Evolutionary conservation across 441 rosid species (phyloP).

Genomic region (Breynia disticha): DNA sequence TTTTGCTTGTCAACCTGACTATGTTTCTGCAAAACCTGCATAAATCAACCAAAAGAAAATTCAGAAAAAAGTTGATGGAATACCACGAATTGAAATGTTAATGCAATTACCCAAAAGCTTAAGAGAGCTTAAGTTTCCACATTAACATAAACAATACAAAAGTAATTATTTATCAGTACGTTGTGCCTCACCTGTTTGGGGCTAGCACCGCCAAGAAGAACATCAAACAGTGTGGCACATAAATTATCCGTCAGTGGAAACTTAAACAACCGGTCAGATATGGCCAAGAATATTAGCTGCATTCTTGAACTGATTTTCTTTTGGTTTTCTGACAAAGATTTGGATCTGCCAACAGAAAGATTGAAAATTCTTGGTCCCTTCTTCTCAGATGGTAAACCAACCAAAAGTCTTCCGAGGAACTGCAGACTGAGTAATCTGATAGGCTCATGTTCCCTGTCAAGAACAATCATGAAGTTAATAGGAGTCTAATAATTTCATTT

Average conservation of each 20-base stretch:
- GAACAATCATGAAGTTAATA: constrained; percentile 11
- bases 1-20: constrained; percentile 60
- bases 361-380: constrained; percentile 78
- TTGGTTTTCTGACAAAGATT: constrained; percentile 48
- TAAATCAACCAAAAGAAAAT: constrained; percentile 9
- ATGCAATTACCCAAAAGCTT: not conserved
- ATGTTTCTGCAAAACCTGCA: constrained; percentile 83
- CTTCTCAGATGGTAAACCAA: constrained; percentile 86
- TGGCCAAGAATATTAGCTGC: constrained; percentile 65
- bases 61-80: constrained; percentile 7
- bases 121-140: not conserved
- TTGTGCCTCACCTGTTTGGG: constrained; percentile 79
- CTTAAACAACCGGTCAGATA: constrained; percentile 72
- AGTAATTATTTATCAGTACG: constrained; percentile 7
- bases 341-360: constrained; percentile 77
- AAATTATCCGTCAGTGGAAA: constrained; percentile 84
- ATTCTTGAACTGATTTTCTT: constrained; percentile 50
- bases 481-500: no score
- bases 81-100: not conserved
- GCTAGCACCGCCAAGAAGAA: constrained; percentile 99
- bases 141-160: constrained; percentile 7
- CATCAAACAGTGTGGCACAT: constrained; percentile 90
- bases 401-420: constrained; percentile 86
- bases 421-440: constrained; percentile 91
- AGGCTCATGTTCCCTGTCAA: constrained; percentile 80